Evolutionary conservation across 345 rosid species (phyloP).

Genomic region (Sisymbrium altissimum): DNA sequence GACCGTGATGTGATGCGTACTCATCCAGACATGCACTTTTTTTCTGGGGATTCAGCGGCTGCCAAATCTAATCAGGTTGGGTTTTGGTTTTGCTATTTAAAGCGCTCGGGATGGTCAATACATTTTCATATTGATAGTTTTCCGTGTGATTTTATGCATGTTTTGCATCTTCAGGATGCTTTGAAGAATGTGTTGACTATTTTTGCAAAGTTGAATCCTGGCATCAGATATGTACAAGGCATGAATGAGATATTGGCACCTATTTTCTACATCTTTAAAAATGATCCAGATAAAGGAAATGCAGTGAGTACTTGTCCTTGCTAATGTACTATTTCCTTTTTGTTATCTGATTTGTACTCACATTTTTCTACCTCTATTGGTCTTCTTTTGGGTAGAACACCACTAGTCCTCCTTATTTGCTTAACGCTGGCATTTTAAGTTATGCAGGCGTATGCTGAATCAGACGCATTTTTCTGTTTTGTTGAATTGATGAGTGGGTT

Average conservation of each 20-base stretch:
- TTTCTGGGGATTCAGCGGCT: conserved; percentile 75
- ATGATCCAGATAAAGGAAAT: conserved; percentile 75
- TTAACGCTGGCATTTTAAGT: conserved; percentile 35
- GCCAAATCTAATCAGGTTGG: conserved; percentile 84
- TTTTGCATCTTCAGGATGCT: conserved; percentile 61
- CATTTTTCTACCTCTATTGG: neutral
- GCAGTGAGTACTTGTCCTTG: conserved; percentile 46
- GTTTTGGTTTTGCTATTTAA: conserved; percentile 7
- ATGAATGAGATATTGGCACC: conserved; percentile 98
- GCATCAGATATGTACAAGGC: conserved; percentile 98
- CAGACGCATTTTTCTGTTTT: conserved; percentile 94
- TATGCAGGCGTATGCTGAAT: conserved; percentile 78
- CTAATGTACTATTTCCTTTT: neutral
- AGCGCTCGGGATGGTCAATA: neutral
- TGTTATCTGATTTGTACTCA: conserved; percentile 24
- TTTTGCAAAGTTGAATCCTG: conserved; percentile 95
- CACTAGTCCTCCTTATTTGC: conserved; percentile 19
- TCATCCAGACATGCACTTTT: conserved; percentile 94
- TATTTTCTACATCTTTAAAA: conserved; percentile 73
- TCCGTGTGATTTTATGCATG: neutral
- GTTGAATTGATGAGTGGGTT: conserved; percentile 94
- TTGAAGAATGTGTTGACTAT: conserved; percentile 66
- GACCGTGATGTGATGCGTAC: conserved; percentile 96
- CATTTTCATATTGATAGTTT: neutral
- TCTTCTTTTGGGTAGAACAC: conserved; percentile 8